A percentile compares a stretch with the other conserved stretches of the same genome.
These are phyloP conservation scores for Amanita jacksonii DNA, from an alignment of 768 basidiomycete species.

Conservation along the genomic window DNA sequence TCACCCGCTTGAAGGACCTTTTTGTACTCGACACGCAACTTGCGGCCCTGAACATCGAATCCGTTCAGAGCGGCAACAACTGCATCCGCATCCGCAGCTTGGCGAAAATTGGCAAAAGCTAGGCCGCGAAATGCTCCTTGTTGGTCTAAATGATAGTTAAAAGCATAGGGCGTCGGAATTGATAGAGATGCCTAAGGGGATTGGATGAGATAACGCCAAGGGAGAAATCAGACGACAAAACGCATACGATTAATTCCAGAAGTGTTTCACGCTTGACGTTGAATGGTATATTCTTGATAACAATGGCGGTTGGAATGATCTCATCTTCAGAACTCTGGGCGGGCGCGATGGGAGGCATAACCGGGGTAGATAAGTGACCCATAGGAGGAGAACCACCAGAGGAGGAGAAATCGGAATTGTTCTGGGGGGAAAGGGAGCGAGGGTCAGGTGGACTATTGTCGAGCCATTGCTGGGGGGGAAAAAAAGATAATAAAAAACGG, in stretches of 20 bases:
- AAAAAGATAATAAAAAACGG: constrained; percentile 12
- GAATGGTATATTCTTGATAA: constrained; percentile 99
- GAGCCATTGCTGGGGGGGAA: constrained; percentile 68
- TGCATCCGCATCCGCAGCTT: constrained; percentile 84
- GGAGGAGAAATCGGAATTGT: constrained; percentile 85
- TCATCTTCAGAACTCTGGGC: constrained; percentile 65
- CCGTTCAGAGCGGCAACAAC: constrained; percentile 95
- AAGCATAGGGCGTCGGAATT: constrained; percentile 96
- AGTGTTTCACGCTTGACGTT: constrained; percentile 95
- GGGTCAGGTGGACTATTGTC: constrained; percentile 61
- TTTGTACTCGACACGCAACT: constrained; percentile 98
- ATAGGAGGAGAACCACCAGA: constrained; percentile 75
- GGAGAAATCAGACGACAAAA: constrained; percentile 9
- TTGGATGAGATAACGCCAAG: constrained; percentile 11
- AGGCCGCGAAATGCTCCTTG: constrained; percentile 94
- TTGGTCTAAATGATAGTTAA: constrained; percentile 98
- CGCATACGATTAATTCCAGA: constrained; percentile 88
- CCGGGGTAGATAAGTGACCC: constrained; percentile 33
- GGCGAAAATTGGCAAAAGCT: constrained; percentile 97
- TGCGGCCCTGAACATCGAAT: constrained; percentile 92
- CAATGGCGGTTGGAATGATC: constrained; percentile 97
- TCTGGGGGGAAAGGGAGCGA: constrained; percentile 77
- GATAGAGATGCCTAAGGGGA: constrained; percentile 66
- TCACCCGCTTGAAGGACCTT: constrained; percentile 99
- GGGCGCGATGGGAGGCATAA: constrained; percentile 41